These are phyloP conservation scores for Aspergillus pseudoviridinutans DNA, from an alignment of 2,329 filamentous ascomycete genomes.

Conservation along the genomic window DNA sequence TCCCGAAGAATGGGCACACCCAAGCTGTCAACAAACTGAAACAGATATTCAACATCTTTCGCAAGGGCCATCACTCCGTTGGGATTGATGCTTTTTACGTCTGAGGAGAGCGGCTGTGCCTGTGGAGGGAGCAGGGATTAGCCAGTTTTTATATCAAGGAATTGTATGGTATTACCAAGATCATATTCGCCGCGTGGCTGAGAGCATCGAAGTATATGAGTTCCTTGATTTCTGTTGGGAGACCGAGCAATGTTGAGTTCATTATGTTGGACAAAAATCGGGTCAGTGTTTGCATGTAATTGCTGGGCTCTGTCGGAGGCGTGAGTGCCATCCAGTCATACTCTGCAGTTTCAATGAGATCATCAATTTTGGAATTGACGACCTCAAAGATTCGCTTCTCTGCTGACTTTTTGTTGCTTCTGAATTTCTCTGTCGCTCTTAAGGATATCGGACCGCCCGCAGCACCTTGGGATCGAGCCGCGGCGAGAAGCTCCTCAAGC, in stretches of 20 bases:
- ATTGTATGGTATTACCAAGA: slow-evolving; percentile 53
- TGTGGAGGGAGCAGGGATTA: slow-evolving; percentile 28
- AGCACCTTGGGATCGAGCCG: slow-evolving; percentile 76
- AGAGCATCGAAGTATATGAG: slow-evolving; percentile 97
- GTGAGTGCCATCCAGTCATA: slow-evolving; percentile 78
- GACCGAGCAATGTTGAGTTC: slow-evolving; percentile 84
- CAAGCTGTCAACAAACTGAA: slow-evolving; percentile 79
- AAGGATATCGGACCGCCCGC: slow-evolving; percentile 74
- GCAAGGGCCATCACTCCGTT: slow-evolving; percentile 77
- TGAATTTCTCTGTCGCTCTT: slow-evolving; percentile 79
- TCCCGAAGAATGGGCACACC: slow-evolving; percentile 84
- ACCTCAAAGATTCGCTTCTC: slow-evolving; percentile 98
- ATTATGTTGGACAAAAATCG: slow-evolving; percentile 93
- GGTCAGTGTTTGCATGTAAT: slow-evolving; percentile 93
- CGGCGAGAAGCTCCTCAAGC: slow-evolving; percentile 78
- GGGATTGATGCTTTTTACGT: slow-evolving; percentile 81
- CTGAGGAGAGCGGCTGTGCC: slow-evolving; percentile 71
- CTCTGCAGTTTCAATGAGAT: slow-evolving; percentile 92
- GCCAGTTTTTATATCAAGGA: not conserved
- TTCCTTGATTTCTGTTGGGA: slow-evolving; percentile 95
- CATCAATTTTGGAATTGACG: slow-evolving; percentile 97
- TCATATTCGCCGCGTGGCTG: slow-evolving; percentile 81
- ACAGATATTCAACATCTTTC: slow-evolving; percentile 78
- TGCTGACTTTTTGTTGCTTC: slow-evolving; percentile 86
- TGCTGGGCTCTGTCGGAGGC: slow-evolving; percentile 69